Evolutionary conservation across 1,139 yeast genomes (phyloP).

Genomic region (Lodderomyces oxycetoniae): DNA sequence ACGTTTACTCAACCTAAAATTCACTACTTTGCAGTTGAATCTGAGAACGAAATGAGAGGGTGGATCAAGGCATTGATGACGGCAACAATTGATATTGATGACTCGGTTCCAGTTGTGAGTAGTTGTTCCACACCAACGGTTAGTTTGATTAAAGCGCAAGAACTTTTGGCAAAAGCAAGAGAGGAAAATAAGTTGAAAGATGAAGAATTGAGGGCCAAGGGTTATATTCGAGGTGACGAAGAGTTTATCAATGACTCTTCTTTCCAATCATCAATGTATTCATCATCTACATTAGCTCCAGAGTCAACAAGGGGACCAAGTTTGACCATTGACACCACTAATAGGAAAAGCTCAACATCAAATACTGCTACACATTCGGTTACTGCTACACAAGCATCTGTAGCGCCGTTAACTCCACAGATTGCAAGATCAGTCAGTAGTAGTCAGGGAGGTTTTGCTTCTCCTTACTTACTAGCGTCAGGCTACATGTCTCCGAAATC

Average conservation of each 20-base stretch:
- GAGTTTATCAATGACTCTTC: constrained; percentile 14
- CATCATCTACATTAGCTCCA: constrained; percentile 28
- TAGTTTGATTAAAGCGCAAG: constrained; percentile 80
- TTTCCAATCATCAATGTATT: constrained; percentile 20
- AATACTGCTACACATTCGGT: constrained; percentile 2
- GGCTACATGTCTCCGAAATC: constrained; percentile 50
- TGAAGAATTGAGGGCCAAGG: constrained; percentile 44
- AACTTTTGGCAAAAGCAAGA: constrained; percentile 73
- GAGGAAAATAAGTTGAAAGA: constrained; percentile 65
- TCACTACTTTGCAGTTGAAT: constrained; percentile 93
- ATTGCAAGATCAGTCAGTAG: constrained; percentile 17
- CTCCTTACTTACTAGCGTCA: constrained; percentile 58
- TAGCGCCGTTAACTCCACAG: constrained; percentile 29
- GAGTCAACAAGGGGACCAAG: constrained; percentile 18
- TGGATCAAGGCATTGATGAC: constrained; percentile 96
- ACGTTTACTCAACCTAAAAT: constrained; percentile 95
- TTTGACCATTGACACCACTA: constrained; percentile 31
- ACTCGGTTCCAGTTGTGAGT: constrained; percentile 86
- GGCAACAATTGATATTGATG: constrained; percentile 95
- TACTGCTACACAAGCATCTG: constrained; percentile 1
- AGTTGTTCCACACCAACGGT: constrained; percentile 95
- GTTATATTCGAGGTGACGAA: constrained; percentile 30
- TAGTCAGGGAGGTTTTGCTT: constrained; percentile 50
- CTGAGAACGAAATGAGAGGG: constrained; percentile 83
- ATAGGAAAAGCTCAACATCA: background rate